Conservation (phyloP, 192 early-diverging fungal genomes). For the Entophlyctis luteolus region DNA sequence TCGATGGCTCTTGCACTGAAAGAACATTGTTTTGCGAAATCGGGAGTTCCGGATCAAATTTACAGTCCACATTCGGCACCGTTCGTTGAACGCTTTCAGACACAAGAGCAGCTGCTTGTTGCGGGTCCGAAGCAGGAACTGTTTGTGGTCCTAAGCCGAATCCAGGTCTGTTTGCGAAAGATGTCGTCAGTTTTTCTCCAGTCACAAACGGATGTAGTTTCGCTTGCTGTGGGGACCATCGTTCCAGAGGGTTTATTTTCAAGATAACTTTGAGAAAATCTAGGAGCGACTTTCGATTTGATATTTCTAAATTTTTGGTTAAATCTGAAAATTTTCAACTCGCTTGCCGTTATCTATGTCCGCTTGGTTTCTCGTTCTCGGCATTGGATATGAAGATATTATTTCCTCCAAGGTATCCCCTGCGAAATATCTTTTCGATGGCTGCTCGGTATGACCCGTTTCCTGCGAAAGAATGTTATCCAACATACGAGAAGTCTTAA, state of each 20-base stretch:
- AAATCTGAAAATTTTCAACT: conserved; percentile 47
- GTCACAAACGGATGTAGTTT: conserved; percentile 94
- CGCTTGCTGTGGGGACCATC: conserved; percentile 95
- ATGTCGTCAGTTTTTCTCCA: conserved; percentile 69
- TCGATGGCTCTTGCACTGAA: not conserved
- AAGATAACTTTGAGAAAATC: conserved; percentile 92
- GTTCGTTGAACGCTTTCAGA: too few relatives aligned
- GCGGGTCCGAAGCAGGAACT: not conserved
- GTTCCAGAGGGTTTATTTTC: conserved; percentile 82
- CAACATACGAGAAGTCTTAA: not conserved
- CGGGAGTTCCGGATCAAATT: too few relatives aligned
- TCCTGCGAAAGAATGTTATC: conserved; percentile 44
- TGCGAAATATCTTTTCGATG: conserved; percentile 87
- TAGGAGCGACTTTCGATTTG: conserved; percentile 69
- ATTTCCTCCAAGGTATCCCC: conserved; percentile 85
- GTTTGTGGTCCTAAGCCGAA: conserved; percentile 13
- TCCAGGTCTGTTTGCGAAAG: conserved; percentile 54
- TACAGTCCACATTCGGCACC: too few relatives aligned
- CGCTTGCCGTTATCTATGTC: conserved; percentile 71
- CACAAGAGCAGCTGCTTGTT: too few relatives aligned
- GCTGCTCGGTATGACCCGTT: conserved; percentile 78
- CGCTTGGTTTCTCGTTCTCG: conserved; percentile 57
- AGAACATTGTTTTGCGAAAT: too few relatives aligned
- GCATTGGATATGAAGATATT: conserved; percentile 79
- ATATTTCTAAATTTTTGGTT: not conserved